Percentiles rank a stretch among this genome's conserved stretches.
Evolutionary conservation across 179 eudicot genomes (phyloP).

Genomic region (Gypsophila paniculata): DNA sequence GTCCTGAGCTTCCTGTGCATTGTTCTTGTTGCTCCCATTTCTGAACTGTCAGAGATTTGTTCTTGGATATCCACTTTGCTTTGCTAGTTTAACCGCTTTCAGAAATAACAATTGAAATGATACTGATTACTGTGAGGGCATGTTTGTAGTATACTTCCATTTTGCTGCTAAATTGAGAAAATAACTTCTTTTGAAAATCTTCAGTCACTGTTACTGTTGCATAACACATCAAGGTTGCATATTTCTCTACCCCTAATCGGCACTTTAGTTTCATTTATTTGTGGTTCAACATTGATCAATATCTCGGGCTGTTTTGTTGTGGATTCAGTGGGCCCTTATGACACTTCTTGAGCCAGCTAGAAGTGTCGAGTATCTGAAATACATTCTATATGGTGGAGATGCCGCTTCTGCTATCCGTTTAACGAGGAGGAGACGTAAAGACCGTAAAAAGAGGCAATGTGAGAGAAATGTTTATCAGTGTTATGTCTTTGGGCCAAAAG

Average conservation of each 20-base stretch:
- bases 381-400: slow-evolving; percentile 79
- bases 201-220: neutral
- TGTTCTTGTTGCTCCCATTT: neutral
- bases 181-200: neutral
- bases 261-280: too few relatives aligned
- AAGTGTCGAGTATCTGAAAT: slow-evolving; percentile 78
- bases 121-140: neutral
- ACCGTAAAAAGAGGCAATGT: slow-evolving; percentile 80
- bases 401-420: slow-evolving; percentile 72
- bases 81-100: neutral
- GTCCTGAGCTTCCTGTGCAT: neutral
- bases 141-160: too few relatives aligned
- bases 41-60: neutral
- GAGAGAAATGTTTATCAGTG: slow-evolving; percentile 87
- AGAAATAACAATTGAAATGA: neutral
- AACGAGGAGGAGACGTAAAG: slow-evolving; percentile 69
- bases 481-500: slow-evolving; percentile 88
- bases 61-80: neutral
- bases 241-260: too few relatives aligned
- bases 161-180: too few relatives aligned
- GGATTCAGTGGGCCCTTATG: slow-evolving; percentile 98
- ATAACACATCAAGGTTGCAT: too few relatives aligned
- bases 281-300: slow-evolving; percentile 6
- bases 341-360: slow-evolving; percentile 79
- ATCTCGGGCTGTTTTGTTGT: slow-evolving; percentile 20